Conservation (phyloP, 2,329 filamentous ascomycete genomes). For the Elsinoe perseae region DNA sequence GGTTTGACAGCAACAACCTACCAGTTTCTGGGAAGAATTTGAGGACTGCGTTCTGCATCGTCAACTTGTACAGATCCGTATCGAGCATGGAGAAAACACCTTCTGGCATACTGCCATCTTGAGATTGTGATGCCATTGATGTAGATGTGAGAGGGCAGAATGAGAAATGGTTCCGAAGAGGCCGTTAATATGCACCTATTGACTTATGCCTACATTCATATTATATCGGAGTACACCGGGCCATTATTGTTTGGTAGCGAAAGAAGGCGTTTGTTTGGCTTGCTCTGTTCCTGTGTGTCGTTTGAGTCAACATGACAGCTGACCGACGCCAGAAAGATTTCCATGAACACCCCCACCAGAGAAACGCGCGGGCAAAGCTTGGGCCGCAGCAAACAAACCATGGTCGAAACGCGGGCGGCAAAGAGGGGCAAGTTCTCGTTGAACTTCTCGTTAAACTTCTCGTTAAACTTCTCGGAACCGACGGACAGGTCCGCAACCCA, state of each 20-base stretch:
- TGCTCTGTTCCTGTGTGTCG: not conserved
- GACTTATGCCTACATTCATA: constrained; percentile 6
- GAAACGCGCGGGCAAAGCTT: not conserved
- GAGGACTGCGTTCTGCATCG: constrained; percentile 95
- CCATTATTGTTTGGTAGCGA: constrained; percentile 5
- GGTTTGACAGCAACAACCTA: constrained; percentile 26
- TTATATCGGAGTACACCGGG: constrained; percentile 9
- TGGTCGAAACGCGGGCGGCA: constrained; percentile 7
- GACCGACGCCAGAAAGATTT: not conserved
- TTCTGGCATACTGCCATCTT: constrained; percentile 27
- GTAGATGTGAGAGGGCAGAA: not conserved
- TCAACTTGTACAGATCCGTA: constrained; percentile 83
- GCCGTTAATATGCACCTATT: not conserved
- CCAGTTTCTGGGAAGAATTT: constrained; percentile 74
- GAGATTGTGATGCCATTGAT: constrained; percentile 15
- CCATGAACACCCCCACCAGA: constrained; percentile 1
- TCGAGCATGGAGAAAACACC: constrained; percentile 41
- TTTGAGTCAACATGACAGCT: constrained; percentile 7
- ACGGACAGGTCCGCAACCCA: not conserved
- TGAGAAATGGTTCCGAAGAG: not conserved
- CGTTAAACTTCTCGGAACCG: not conserved
- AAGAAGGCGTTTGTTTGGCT: not conserved
- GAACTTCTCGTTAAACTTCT: constrained; percentile 3
- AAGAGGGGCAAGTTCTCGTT: constrained; percentile 3
- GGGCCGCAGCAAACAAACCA: not conserved